Evolutionary conservation across 768 basidiomycete species (phyloP).

Genomic region (Russula lepida): DNA sequence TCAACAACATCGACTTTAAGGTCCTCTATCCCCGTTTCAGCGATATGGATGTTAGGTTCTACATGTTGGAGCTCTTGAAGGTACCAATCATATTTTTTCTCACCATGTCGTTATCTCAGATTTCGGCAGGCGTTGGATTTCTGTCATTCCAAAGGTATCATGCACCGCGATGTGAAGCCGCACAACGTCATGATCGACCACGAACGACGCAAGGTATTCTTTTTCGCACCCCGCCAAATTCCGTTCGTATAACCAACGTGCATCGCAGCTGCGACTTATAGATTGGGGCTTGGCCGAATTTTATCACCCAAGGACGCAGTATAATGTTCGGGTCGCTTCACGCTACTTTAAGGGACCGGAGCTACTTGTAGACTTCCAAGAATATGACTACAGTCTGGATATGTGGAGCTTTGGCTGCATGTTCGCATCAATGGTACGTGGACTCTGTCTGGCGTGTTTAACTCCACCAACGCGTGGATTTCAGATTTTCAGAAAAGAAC

Average conservation of each 20-base stretch:
- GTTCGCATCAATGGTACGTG: constrained; percentile 91
- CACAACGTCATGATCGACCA: constrained; percentile 99
- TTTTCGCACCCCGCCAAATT: not conserved
- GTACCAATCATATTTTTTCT: constrained; percentile 30
- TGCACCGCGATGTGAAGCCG: constrained; percentile 98
- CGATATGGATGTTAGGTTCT: constrained; percentile 92
- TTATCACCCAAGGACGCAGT: constrained; percentile 95
- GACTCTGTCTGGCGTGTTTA: not conserved
- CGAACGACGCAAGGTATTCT: constrained; percentile 79
- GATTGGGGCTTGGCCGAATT: constrained; percentile 99
- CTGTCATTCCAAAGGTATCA: constrained; percentile 97
- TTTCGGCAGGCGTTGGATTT: constrained; percentile 76
- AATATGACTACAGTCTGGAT: constrained; percentile 95
- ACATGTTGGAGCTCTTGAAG: constrained; percentile 95
- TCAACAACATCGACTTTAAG: constrained; percentile 98
- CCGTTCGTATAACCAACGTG: not conserved
- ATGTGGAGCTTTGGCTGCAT: constrained; percentile 99
- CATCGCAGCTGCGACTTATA: constrained; percentile 75
- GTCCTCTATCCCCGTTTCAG: constrained; percentile 91
- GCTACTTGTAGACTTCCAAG: constrained; percentile 93
- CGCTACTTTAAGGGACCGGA: constrained; percentile 99
- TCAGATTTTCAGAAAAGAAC: constrained; percentile 98
- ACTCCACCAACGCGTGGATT: constrained; percentile 2
- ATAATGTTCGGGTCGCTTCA: constrained; percentile 95
- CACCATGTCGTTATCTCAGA: not conserved